Evolutionary conservation across 2,329 filamentous ascomycete species (phyloP).

Genomic region (Fusarium illudens): DNA sequence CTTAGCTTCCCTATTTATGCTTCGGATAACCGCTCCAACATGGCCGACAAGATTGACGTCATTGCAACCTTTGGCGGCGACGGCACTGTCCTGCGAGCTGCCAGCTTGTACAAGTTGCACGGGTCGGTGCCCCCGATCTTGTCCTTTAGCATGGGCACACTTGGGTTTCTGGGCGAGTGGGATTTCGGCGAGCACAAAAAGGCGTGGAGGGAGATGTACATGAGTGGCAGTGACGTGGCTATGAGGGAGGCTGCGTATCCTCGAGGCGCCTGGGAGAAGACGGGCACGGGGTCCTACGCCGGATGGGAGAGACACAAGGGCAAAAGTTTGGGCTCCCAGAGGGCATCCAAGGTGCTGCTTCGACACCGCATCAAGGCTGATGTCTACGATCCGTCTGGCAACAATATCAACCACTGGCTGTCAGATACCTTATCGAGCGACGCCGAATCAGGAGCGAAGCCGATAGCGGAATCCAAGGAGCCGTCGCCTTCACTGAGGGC

Average conservation of each 20-base stretch:
- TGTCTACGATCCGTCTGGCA: slow-evolving; percentile 76
- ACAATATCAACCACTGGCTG: slow-evolving; percentile 63
- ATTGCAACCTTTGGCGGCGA: slow-evolving; percentile 93
- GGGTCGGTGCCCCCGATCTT: slow-evolving; percentile 87
- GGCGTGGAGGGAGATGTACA: slow-evolving; percentile 92
- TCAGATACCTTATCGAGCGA: slow-evolving; percentile 56
- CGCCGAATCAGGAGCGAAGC: slow-evolving; percentile 49
- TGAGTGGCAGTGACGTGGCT: slow-evolving; percentile 69
- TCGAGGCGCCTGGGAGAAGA: slow-evolving; percentile 42
- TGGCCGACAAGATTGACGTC: slow-evolving; percentile 85
- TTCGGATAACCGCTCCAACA: slow-evolving; percentile 57
- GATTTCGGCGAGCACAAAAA: slow-evolving; percentile 93
- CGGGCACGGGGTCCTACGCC: slow-evolving; percentile 20
- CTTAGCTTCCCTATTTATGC: slow-evolving; percentile 80
- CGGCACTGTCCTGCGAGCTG: slow-evolving; percentile 50
- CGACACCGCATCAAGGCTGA: slow-evolving; percentile 88
- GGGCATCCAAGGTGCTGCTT: slow-evolving; percentile 82
- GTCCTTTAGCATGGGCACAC: slow-evolving; percentile 95
- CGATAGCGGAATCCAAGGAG: slow-evolving; percentile 49
- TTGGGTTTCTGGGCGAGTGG: slow-evolving; percentile 97
- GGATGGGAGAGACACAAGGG: slow-evolving; percentile 80
- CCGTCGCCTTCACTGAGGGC: slow-evolving; percentile 66
- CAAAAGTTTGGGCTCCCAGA: slow-evolving; percentile 79
- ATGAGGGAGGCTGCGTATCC: slow-evolving; percentile 54
- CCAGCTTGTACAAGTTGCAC: slow-evolving; percentile 75